Percentiles rank a stretch among this genome's conserved stretches.
These are phyloP conservation scores for Vigna mungo DNA, from an alignment of 306 rosid species.

Conservation along the genomic window DNA sequence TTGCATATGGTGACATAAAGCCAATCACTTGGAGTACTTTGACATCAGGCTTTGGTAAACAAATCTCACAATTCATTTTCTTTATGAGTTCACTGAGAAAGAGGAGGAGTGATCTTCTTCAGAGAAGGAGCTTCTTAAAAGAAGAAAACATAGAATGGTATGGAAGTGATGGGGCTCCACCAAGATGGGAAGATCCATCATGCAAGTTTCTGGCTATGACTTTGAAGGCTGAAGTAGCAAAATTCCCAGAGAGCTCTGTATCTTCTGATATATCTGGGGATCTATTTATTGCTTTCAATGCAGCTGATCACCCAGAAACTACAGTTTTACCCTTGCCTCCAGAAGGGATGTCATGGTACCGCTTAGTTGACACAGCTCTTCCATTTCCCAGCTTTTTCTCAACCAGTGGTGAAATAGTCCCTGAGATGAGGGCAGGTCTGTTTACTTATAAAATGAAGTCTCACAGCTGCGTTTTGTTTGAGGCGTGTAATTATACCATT, in stretches of 20 bases:
- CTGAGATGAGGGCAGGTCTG: conserved; percentile 46
- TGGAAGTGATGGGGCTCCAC: conserved; percentile 64
- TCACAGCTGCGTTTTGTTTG: conserved; percentile 76
- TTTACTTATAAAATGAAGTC: conserved; percentile 65
- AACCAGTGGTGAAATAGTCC: conserved; percentile 53
- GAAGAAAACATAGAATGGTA: conserved; percentile 84
- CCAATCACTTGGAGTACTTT: conserved; percentile 73
- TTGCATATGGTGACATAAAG: conserved; percentile 55
- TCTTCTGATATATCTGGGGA: conserved; percentile 55
- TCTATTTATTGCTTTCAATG: conserved; percentile 73
- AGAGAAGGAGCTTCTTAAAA: conserved; percentile 65
- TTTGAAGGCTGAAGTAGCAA: conserved; percentile 60
- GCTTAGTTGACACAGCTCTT: conserved; percentile 84
- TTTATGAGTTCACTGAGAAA: conserved; percentile 73
- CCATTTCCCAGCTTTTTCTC: conserved; percentile 87
- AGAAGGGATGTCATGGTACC: conserved; percentile 67
- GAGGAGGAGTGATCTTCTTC: conserved; percentile 70
- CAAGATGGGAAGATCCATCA: conserved; percentile 80
- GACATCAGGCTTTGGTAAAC: conserved; percentile 71
- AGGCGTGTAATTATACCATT: conserved; percentile 54
- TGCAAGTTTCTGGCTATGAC: conserved; percentile 83
- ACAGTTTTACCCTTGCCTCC: conserved; percentile 63
- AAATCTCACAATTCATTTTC: conserved; percentile 66
- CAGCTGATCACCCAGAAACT: conserved; percentile 65
- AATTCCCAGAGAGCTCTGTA: conserved; percentile 36